These are phyloP conservation scores for Petasospora rhodanensis DNA, from an alignment of 1,139 yeast genomes.

Conservation along the genomic window DNA sequence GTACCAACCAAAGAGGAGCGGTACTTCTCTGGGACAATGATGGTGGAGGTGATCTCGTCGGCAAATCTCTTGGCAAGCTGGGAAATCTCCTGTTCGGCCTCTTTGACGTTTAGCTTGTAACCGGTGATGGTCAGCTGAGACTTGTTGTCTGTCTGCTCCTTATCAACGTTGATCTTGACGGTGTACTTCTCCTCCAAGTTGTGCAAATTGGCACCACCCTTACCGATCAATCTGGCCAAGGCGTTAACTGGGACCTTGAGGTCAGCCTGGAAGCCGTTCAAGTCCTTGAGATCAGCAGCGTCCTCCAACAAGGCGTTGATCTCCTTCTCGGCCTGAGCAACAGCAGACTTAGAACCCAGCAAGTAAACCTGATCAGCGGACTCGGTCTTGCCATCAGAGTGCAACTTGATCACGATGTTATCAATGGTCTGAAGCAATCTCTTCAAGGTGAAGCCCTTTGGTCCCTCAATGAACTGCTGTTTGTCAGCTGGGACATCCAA, in stretches of 20 bases:
- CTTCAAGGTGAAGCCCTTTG: conserved; percentile 52
- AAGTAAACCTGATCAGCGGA: conserved; percentile 51
- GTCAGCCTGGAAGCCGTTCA: conserved; percentile 51
- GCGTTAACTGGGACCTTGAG: conserved; percentile 62
- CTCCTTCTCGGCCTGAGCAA: conserved; percentile 47
- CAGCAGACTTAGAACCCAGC: conserved; percentile 60
- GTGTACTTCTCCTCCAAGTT: conserved; percentile 73
- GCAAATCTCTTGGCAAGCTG: conserved; percentile 72
- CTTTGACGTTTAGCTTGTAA: conserved; percentile 72
- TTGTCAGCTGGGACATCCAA: conserved; percentile 50
- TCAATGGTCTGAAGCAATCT: conserved; percentile 40
- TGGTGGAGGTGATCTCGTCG: conserved; percentile 65
- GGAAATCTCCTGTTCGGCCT: conserved; percentile 56
- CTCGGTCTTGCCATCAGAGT: conserved; percentile 35
- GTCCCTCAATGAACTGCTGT: conserved; percentile 58
- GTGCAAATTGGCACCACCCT: conserved; percentile 72
- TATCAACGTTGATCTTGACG: conserved; percentile 66
- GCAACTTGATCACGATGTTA: conserved; percentile 26
- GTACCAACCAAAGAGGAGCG: conserved; percentile 86
- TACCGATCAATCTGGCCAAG: conserved; percentile 83
- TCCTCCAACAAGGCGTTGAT: conserved; percentile 56
- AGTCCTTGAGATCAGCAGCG: conserved; percentile 56
- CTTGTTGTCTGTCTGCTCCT: conserved; percentile 38
- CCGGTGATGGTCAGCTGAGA: conserved; percentile 68
- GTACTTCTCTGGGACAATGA: conserved; percentile 70